Evolutionary conservation across 129 eudicot genomes (phyloP).

Genomic region (Rutidosis leptorrhynchoides): DNA sequence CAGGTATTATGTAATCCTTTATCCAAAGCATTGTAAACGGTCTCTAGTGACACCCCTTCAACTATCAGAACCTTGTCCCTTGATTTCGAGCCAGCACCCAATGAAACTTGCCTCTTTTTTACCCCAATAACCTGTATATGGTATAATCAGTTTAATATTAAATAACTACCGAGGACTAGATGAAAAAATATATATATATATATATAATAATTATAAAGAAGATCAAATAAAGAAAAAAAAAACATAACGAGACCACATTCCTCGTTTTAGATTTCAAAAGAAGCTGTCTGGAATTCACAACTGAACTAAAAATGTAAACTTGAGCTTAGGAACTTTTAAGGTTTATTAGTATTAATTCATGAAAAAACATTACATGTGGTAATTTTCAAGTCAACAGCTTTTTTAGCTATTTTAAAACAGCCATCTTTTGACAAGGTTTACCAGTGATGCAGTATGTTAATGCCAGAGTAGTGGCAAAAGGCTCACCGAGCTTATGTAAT

Average conservation of each 20-base stretch:
- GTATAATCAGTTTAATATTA: background rate
- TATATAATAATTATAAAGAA: no score
- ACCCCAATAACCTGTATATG: conserved; percentile 67
- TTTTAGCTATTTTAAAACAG: conserved; percentile 13
- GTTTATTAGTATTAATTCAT: background rate
- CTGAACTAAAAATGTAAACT: background rate
- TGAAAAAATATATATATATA: no score
- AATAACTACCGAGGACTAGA: background rate
- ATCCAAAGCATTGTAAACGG: conserved; percentile 59
- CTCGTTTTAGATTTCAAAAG: background rate
- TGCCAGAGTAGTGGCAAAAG: background rate
- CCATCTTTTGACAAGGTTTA: background rate
- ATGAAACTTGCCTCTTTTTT: conserved; percentile 70
- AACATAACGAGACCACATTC: background rate
- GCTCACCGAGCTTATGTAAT: conserved; percentile 79
- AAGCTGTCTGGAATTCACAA: conserved; percentile 4
- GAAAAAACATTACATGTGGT: background rate
- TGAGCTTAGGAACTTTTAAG: background rate
- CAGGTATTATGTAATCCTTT: conserved; percentile 39
- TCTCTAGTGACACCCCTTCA: conserved; percentile 58
- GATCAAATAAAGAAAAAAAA: background rate
- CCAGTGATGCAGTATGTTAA: conserved; percentile 3
- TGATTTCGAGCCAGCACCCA: conserved; percentile 79
- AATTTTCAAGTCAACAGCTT: background rate
- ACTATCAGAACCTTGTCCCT: conserved; percentile 79